Evolutionary conservation across 1,284 basidiomycete species (phyloP).

Genomic region (Trametes sp.): DNA sequence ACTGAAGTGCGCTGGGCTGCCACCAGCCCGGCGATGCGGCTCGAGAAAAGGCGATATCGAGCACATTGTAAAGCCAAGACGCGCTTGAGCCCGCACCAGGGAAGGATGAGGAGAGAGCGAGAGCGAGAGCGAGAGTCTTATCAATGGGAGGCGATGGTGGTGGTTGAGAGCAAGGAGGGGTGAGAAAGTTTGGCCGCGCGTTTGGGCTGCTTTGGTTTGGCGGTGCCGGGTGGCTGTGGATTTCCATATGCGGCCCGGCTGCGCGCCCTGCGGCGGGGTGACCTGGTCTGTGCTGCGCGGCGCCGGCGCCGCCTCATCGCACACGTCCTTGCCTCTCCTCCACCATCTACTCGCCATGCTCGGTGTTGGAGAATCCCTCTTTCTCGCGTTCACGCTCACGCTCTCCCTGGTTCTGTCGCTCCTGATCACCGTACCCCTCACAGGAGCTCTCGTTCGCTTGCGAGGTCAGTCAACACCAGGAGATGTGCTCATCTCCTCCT

Average conservation of each 20-base stretch:
- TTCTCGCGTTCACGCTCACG: constrained; percentile 50
- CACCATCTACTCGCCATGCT: constrained; percentile 44
- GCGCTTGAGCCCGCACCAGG: background rate
- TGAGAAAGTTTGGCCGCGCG: constrained; percentile 26
- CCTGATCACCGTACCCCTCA: constrained; percentile 60
- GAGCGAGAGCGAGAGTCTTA: constrained; percentile 7
- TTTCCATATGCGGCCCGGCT: constrained; percentile 16
- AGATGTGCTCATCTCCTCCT: background rate
- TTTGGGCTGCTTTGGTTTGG: constrained; percentile 29
- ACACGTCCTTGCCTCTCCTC: constrained; percentile 29
- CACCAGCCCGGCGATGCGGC: background rate
- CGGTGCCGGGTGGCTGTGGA: constrained; percentile 31
- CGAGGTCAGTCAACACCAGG: constrained; percentile 42
- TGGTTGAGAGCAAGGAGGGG: constrained; percentile 48
- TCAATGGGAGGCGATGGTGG: constrained; percentile 43
- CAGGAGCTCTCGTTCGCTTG: constrained; percentile 74
- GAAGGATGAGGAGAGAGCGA: background rate
- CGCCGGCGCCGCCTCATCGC: background rate
- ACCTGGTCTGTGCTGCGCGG: constrained; percentile 20
- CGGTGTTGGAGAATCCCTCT: constrained; percentile 24
- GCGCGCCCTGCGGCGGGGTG: constrained; percentile 13
- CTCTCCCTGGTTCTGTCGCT: constrained; percentile 60
- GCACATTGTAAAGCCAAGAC: background rate
- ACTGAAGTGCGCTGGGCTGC: background rate
- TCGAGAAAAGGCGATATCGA: background rate